A percentile compares a stretch with the other conserved stretches of the same genome.
Evolutionary conservation across 208 protist genomes (phyloP).

Genomic region (Trypanosoma platydactyli): DNA sequence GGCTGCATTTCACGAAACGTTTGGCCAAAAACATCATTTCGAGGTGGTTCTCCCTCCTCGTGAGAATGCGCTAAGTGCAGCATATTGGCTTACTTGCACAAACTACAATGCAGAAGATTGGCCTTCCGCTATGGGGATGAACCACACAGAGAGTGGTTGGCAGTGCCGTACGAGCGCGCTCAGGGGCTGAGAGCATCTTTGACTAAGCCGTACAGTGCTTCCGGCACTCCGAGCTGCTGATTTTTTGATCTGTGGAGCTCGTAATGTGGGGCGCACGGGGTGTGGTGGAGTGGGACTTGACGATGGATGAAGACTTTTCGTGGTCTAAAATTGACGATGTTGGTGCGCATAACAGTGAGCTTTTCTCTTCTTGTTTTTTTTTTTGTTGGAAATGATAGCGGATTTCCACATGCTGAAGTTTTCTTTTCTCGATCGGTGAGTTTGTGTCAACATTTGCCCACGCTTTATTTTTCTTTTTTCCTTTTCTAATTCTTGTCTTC

Average conservation of each 20-base stretch:
- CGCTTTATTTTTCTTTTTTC: conserved; percentile 7
- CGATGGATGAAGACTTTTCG: conserved; percentile 40
- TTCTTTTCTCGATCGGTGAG: no score
- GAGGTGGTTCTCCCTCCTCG: conserved; percentile 72
- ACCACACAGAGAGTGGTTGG: conserved; percentile 47
- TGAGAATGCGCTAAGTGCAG: conserved; percentile 51
- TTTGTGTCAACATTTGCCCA: no score
- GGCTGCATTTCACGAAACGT: conserved; percentile 51
- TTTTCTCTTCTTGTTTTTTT: conserved; percentile 21
- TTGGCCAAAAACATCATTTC: conserved; percentile 38
- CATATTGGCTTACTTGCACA: conserved; percentile 61
- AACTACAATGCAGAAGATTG: conserved; percentile 42
- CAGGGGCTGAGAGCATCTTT: conserved; percentile 25
- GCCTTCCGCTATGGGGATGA: conserved; percentile 43
- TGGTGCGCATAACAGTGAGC: not conserved
- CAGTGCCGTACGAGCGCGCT: conserved; percentile 48
- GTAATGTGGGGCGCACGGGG: conserved; percentile 33
- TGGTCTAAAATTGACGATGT: conserved; percentile 29
- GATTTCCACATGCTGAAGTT: no score
- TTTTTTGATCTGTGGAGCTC: conserved; percentile 43
- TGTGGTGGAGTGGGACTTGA: conserved; percentile 36
- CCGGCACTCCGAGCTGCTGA: conserved; percentile 44
- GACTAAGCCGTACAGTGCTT: conserved; percentile 28
- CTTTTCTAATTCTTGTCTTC: conserved; percentile 5
- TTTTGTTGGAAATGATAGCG: conserved; percentile 21